Evolutionary conservation across 192 early-diverging fungal species (phyloP).

Genomic region (Blastocladiella britannica): DNA sequence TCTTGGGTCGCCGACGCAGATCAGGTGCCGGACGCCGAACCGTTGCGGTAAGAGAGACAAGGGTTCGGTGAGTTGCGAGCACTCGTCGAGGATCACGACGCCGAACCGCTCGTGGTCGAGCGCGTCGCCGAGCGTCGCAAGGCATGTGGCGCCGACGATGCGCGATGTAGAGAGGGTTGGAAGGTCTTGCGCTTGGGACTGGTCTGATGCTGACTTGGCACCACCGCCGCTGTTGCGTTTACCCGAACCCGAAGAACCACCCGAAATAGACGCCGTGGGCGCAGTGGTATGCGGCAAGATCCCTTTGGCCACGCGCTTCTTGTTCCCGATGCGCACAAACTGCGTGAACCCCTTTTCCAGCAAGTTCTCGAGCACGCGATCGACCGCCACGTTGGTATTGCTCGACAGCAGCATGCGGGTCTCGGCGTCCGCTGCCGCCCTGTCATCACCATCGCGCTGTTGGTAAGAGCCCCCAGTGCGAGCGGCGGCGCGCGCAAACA

Average conservation of each 20-base stretch:
- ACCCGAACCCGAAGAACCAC: neutral
- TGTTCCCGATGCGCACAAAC: constrained; percentile 4
- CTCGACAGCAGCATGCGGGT: neutral
- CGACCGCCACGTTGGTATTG: constrained; percentile 3
- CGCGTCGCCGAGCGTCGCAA: constrained; percentile 2
- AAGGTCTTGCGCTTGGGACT: neutral
- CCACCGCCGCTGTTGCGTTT: neutral
- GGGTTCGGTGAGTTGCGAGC: constrained; percentile 8
- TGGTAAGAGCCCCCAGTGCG: neutral
- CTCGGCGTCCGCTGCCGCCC: neutral
- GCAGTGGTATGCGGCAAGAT: constrained; percentile 2
- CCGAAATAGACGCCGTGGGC: too few species aligned
- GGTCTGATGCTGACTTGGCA: neutral
- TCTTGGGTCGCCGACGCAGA: constrained; percentile 5
- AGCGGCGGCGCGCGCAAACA: neutral
- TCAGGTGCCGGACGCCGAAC: constrained; percentile 1
- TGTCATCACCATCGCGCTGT: neutral
- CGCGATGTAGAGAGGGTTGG: constrained; percentile 1
- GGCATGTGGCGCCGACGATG: constrained; percentile 5
- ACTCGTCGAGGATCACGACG: constrained; percentile 7
- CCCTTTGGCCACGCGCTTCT: constrained; percentile 3
- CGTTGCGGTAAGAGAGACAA: constrained; percentile 5
- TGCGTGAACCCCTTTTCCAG: neutral
- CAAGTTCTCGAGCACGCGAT: neutral
- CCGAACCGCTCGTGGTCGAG: constrained; percentile 2